Evolutionary conservation across 306 rosid genomes (phyloP).

Genomic region (Oxytropis ochrocephala): DNA sequence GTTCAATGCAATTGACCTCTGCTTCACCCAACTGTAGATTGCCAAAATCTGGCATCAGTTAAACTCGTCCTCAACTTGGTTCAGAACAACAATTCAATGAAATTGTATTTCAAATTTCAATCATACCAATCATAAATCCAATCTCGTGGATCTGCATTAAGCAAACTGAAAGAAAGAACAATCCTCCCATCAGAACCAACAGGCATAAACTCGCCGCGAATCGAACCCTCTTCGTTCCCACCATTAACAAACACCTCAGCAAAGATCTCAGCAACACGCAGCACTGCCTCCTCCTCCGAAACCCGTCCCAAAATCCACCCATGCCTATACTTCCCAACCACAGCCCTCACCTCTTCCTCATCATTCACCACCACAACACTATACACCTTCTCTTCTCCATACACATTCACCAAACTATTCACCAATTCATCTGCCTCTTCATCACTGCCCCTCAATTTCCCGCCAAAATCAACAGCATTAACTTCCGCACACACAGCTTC

Average conservation of each 20-base stretch:
- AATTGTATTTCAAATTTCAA: slow-evolving; percentile 5
- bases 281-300: slow-evolving; percentile 46
- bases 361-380: slow-evolving; percentile 62
- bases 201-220: slow-evolving; percentile 91
- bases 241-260: slow-evolving; percentile 83
- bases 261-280: slow-evolving; percentile 63
- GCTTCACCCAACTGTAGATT: background rate
- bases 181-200: slow-evolving; percentile 91
- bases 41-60: background rate
- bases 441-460: slow-evolving; percentile 31
- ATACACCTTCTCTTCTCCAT: slow-evolving; percentile 48
- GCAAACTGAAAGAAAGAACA: slow-evolving; percentile 89
- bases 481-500: background rate
- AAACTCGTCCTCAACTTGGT: background rate
- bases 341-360: slow-evolving; percentile 46
- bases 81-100: background rate
- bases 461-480: slow-evolving; percentile 28
- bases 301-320: slow-evolving; percentile 67
- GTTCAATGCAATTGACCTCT: background rate
- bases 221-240: slow-evolving; percentile 63
- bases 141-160: slow-evolving; percentile 73
- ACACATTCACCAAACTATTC: slow-evolving; percentile 26
- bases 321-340: slow-evolving; percentile 79
- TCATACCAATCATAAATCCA: slow-evolving; percentile 83
- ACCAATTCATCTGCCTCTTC: slow-evolving; percentile 58